A percentile compares a stretch with the other conserved stretches of the same genome.
Evolutionary conservation across 2,329 filamentous ascomycete genomes (phyloP).

Genomic region (Onygenales sp.): DNA sequence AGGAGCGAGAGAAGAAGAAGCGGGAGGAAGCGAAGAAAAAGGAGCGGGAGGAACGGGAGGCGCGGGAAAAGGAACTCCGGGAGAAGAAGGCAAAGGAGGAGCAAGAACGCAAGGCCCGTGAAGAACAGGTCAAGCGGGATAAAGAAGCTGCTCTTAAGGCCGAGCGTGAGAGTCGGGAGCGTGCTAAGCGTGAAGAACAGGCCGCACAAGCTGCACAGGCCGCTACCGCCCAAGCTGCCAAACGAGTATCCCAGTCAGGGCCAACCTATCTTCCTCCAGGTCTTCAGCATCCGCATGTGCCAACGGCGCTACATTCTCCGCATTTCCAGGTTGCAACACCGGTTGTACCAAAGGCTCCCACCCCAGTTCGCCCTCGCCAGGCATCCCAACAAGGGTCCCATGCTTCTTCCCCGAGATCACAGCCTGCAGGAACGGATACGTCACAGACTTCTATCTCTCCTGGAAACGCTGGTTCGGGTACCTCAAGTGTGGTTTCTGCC

Average conservation of each 20-base stretch:
- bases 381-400: constrained; percentile 69
- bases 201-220: constrained; percentile 12
- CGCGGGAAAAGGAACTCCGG: constrained; percentile 63
- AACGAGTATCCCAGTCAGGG: constrained; percentile 52
- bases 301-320: constrained; percentile 58
- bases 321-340: constrained; percentile 72
- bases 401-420: constrained; percentile 53
- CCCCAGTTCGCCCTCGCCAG: constrained; percentile 66
- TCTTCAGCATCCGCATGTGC: constrained; percentile 44
- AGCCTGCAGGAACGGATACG: constrained; percentile 41
- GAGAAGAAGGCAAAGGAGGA: constrained; percentile 57
- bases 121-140: constrained; percentile 41
- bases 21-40: constrained; percentile 65
- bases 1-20: constrained; percentile 72
- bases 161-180: constrained; percentile 42
- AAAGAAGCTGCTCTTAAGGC: constrained; percentile 43
- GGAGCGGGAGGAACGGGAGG: constrained; percentile 52
- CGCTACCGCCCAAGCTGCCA: constrained; percentile 20
- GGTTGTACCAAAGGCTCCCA: constrained; percentile 70
- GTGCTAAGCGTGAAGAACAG: constrained; percentile 33
- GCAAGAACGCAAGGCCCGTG: constrained; percentile 46
- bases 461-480: constrained; percentile 52
- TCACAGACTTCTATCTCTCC: constrained; percentile 57
- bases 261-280: constrained; percentile 46
- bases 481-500: constrained; percentile 52